phyloP scores from a whole-genome alignment of 192 early-diverging fungal species.

The Chytriomyces confervae region DNA sequence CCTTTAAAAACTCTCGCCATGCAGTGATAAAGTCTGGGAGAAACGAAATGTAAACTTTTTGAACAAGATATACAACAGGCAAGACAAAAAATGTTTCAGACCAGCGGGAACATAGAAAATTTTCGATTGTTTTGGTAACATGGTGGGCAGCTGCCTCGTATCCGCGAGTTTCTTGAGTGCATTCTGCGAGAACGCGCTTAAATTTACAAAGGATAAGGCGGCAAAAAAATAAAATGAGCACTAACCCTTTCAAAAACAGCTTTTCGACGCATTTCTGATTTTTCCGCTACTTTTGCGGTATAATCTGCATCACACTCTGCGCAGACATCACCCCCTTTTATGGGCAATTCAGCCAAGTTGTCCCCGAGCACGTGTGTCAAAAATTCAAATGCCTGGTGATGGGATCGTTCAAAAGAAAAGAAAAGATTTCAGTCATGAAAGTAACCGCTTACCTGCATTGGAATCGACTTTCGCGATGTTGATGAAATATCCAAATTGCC shows the following conservation, averaged over 20 bases:
- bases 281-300: not conserved
- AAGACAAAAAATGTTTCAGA: not conserved
- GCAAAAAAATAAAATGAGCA: not conserved
- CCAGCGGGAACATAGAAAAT: conserved; percentile 18
- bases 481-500: not conserved
- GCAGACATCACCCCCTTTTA: not conserved
- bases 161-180: conserved; percentile 12
- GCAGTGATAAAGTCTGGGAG: conserved; percentile 1
- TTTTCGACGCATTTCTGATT: not conserved
- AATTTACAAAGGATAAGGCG: not conserved
- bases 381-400: conserved; percentile 12
- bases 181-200: not conserved
- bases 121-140: not conserved
- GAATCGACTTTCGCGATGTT: not conserved
- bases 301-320: not conserved
- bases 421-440: not conserved
- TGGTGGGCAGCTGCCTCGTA: not conserved
- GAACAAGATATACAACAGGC: not conserved
- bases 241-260: not conserved
- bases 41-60: not conserved
- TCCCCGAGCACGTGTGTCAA: conserved; percentile 4
- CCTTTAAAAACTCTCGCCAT: conserved; percentile 13
- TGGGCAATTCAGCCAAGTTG: not conserved
- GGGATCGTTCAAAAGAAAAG: not conserved
- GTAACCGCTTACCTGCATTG: not conserved